Evolutionary conservation across 805 yeast species (phyloP).

Genomic region (Ogataea sp.): DNA sequence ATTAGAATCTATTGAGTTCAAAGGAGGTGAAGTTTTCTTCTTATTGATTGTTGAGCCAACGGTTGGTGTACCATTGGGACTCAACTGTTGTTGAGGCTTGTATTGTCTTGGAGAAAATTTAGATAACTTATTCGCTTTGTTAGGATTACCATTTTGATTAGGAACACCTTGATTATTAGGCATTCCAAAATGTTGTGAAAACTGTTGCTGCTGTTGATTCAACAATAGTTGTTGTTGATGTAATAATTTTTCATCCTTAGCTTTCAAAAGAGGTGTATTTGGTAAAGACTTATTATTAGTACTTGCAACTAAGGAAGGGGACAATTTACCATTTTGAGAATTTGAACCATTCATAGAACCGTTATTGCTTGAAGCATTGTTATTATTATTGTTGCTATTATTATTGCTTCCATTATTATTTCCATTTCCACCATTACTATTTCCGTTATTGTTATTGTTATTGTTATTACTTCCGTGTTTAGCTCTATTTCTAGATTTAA

Average conservation of each 20-base stretch:
- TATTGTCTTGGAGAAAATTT: conserved; percentile 31
- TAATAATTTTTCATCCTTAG: conserved; percentile 28
- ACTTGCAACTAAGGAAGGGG: not conserved
- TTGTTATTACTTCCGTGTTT: conserved; percentile 31
- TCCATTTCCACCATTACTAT: not conserved
- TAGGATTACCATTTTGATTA: not conserved
- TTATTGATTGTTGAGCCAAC: no score
- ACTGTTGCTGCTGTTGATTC: not conserved
- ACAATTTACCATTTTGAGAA: conserved; percentile 6
- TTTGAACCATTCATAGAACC: conserved; percentile 4
- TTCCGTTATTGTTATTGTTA: not conserved
- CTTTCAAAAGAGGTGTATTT: conserved; percentile 49
- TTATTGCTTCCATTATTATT: not conserved
- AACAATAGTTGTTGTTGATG: conserved; percentile 5
- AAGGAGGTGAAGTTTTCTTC: not conserved
- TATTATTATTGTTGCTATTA: conserved; percentile 1
- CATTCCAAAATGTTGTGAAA: not conserved
- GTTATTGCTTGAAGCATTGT: conserved; percentile 2
- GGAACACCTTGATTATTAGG: not conserved
- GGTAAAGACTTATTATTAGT: conserved; percentile 31
- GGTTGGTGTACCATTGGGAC: no score
- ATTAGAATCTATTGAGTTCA: conserved; percentile 1
- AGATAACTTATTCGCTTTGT: conserved; percentile 15
- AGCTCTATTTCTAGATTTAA: conserved; percentile 83
- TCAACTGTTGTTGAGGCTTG: conserved; percentile 15